These are phyloP conservation scores for Aspergillus terreus DNA, from an alignment of 2,329 filamentous ascomycete species.

Conservation along the genomic window DNA sequence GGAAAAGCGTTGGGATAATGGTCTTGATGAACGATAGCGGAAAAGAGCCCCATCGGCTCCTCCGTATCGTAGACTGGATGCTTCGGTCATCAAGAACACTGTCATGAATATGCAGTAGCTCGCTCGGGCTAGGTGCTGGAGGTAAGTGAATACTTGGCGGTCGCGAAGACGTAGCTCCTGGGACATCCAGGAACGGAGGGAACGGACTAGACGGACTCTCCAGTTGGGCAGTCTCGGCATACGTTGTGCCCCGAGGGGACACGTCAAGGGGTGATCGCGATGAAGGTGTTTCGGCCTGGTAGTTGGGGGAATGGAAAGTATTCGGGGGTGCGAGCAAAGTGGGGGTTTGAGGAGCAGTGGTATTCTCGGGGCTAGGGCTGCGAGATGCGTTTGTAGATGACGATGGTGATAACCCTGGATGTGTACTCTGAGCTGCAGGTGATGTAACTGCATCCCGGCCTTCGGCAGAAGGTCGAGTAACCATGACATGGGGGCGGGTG, in stretches of 20 bases:
- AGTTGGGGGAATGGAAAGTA: constrained; percentile 36
- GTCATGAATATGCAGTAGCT: constrained; percentile 26
- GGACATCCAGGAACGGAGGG: constrained; percentile 63
- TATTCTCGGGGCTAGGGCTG: constrained; percentile 28
- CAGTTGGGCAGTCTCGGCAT: constrained; percentile 9
- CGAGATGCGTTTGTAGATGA: constrained; percentile 27
- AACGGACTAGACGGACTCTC: constrained; percentile 59
- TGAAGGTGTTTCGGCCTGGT: constrained; percentile 21
- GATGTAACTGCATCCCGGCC: constrained; percentile 11
- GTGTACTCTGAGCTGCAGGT: constrained; percentile 16
- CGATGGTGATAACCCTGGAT: constrained; percentile 33
- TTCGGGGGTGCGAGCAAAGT: constrained; percentile 43
- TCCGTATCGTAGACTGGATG: constrained; percentile 33
- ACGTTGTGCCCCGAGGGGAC: constrained; percentile 26
- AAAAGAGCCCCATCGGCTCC: constrained; percentile 78
- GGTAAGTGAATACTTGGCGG: constrained; percentile 56
- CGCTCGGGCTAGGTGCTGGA: constrained; percentile 41
- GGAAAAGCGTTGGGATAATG: constrained; percentile 73
- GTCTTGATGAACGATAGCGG: constrained; percentile 64
- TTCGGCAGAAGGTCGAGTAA: constrained; percentile 36
- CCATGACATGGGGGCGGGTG: constrained; percentile 33
- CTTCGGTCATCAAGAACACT: constrained; percentile 40
- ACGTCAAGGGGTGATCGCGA: constrained; percentile 24
- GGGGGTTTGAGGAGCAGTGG: constrained; percentile 27
- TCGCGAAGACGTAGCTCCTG: constrained; percentile 41